Conservation (phyloP, 2,329 filamentous ascomycete species). For the Hymenoscyphus salicellus region DNA sequence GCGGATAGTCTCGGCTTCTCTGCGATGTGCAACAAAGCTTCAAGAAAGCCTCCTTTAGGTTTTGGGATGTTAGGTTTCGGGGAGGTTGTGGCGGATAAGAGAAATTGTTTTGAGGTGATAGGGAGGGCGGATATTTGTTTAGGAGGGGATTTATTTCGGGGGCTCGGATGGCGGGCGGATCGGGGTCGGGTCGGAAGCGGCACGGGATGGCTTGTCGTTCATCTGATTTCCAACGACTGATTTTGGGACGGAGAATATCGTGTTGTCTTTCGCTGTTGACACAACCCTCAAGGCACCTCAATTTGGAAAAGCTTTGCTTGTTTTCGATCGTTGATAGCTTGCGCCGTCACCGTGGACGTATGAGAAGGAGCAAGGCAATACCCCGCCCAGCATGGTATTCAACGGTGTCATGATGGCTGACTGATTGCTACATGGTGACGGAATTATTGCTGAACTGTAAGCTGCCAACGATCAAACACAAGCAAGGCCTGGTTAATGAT, state of each 20-base stretch:
- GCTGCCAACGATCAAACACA: too few relatives aligned
- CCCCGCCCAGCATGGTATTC: too few relatives aligned
- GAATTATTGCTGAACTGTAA: too few relatives aligned
- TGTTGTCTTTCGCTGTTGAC: too few relatives aligned
- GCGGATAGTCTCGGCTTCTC: slow-evolving; percentile 11
- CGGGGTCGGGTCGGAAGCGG: neutral
- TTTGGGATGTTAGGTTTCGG: neutral
- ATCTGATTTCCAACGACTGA: neutral
- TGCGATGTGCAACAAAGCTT: slow-evolving; percentile 13
- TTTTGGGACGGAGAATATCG: too few relatives aligned
- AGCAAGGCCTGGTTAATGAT: too few relatives aligned
- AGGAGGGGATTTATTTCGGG: slow-evolving; percentile 1
- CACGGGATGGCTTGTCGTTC: neutral
- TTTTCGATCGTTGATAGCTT: too few relatives aligned
- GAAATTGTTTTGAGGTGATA: neutral
- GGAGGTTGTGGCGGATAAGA: neutral
- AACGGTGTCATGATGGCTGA: too few relatives aligned
- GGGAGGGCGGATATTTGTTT: slow-evolving; percentile 10
- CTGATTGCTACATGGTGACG: too few relatives aligned
- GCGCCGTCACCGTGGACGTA: too few relatives aligned
- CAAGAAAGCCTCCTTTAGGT: slow-evolving; percentile 8
- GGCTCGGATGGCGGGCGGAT: neutral
- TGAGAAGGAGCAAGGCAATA: too few relatives aligned
- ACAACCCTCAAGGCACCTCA: too few relatives aligned
- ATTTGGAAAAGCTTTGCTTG: neutral